These are phyloP conservation scores for Lepidium africanum DNA, from an alignment of 345 rosid species.

Conservation along the genomic window DNA sequence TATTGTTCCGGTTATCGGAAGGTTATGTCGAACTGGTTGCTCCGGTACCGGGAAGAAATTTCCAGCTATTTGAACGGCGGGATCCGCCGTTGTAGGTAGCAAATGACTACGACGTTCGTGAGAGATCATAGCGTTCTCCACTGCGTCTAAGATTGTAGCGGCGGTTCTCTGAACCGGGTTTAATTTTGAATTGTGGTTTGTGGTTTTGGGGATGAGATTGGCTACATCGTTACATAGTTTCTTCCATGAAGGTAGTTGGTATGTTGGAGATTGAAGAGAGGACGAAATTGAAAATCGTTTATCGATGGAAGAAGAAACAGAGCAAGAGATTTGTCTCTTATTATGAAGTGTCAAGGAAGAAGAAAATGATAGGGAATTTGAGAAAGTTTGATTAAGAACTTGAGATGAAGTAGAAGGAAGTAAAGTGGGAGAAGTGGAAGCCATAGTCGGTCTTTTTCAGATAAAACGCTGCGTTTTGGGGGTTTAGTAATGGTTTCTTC, in stretches of 20 bases:
- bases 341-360: not conserved
- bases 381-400: not conserved
- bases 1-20: slow-evolving; percentile 51
- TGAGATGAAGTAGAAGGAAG: slow-evolving; percentile 4
- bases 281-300: not conserved
- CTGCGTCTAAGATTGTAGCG: slow-evolving; percentile 47
- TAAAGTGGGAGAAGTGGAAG: slow-evolving; percentile 9
- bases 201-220: slow-evolving; percentile 2
- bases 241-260: slow-evolving; percentile 18
- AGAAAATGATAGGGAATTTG: slow-evolving; percentile 14
- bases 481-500: not conserved
- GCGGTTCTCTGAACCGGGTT: slow-evolving; percentile 53
- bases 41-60: slow-evolving; percentile 81
- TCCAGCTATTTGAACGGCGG: slow-evolving; percentile 60
- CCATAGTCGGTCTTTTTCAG: not conserved
- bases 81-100: slow-evolving; percentile 69
- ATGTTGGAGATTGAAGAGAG: slow-evolving; percentile 36
- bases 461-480: slow-evolving; percentile 10
- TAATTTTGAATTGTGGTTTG: slow-evolving; percentile 18
- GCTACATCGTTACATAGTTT: slow-evolving; percentile 17
- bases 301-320: slow-evolving; percentile 12
- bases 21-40: slow-evolving; percentile 41
- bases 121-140: slow-evolving; percentile 46
- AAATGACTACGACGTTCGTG: slow-evolving; percentile 44
- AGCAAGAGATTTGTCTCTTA: slow-evolving; percentile 2